Evolutionary conservation across 1,139 yeast genomes (phyloP).

Genomic region (Debaryomyces udenii): DNA sequence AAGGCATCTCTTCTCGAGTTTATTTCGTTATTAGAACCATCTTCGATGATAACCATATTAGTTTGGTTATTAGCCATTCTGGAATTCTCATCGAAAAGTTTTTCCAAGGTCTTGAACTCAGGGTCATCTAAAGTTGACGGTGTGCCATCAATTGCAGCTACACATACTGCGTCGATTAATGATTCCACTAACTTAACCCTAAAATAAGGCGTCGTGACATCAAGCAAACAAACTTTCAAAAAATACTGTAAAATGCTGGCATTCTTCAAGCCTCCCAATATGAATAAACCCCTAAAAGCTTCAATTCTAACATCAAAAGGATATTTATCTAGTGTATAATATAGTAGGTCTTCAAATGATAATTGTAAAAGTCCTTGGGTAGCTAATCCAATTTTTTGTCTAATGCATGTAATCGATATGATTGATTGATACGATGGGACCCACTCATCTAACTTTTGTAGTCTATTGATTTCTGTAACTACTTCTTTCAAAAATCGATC

Average conservation of each 20-base stretch:
- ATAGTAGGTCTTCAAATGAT: conserved; percentile 51
- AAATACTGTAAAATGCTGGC: conserved; percentile 61
- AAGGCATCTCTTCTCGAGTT: conserved; percentile 47
- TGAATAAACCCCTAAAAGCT: conserved; percentile 71
- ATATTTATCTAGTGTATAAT: conserved; percentile 54
- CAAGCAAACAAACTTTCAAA: conserved; percentile 60
- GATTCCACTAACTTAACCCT: conserved; percentile 52
- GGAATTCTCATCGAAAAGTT: conserved; percentile 22
- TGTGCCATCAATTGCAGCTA: conserved; percentile 70
- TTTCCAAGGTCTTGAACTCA: conserved; percentile 50
- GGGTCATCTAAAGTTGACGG: conserved; percentile 59
- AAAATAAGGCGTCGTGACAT: conserved; percentile 51
- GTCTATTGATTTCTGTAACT: conserved; percentile 61
- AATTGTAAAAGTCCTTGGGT: conserved; percentile 57
- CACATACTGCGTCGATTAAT: conserved; percentile 57
- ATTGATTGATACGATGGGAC: conserved; percentile 70
- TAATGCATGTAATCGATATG: conserved; percentile 60
- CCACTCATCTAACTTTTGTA: conserved; percentile 84
- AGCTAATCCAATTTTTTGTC: conserved; percentile 63
- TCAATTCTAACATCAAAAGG: conserved; percentile 60
- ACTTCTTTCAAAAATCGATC: conserved; percentile 32
- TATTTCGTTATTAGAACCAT: conserved; percentile 47
- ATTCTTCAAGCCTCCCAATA: conserved; percentile 78
- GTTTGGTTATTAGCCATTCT: conserved; percentile 21
- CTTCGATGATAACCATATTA: conserved; percentile 53